phyloP scores from a whole-genome alignment of 306 rosid species.

The Trichosanthes cucumerina region DNA sequence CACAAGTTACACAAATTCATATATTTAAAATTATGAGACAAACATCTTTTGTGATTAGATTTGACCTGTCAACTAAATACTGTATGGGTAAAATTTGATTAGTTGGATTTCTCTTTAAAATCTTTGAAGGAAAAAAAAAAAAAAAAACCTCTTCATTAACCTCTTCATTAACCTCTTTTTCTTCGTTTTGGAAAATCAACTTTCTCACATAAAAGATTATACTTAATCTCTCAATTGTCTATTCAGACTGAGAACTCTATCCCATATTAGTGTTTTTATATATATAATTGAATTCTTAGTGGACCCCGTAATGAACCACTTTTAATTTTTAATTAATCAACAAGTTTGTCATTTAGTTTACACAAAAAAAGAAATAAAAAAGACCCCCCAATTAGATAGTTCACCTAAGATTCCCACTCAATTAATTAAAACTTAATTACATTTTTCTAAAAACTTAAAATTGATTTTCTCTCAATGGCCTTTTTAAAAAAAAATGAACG shows the following conservation, averaged over 20 bases:
- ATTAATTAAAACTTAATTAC: constrained; percentile 3
- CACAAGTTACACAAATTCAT: too few relatives aligned
- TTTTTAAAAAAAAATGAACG: constrained; percentile 14
- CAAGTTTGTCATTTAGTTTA: neutral
- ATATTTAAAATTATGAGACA: too few relatives aligned
- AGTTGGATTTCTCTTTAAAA: neutral
- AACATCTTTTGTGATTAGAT: too few relatives aligned
- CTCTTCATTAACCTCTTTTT: too few relatives aligned
- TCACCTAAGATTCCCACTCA: constrained; percentile 33
- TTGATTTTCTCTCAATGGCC: neutral
- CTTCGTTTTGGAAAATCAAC: too few relatives aligned
- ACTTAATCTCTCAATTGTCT: neutral
- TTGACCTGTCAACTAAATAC: too few relatives aligned
- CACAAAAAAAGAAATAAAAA: neutral
- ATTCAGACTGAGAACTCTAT: neutral
- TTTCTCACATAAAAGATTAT: neutral
- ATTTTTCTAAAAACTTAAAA: neutral
- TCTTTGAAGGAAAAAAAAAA: too few relatives aligned
- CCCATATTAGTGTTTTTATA: neutral
- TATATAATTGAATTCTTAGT: neutral
- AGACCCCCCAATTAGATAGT: neutral
- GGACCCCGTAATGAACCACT: neutral
- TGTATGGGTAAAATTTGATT: neutral
- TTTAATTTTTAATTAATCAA: neutral
- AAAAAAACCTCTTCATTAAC: too few relatives aligned